Base-by-base conservation (phyloP, 768 basidiomycete species). In the Suillus clintonianus region DNA sequence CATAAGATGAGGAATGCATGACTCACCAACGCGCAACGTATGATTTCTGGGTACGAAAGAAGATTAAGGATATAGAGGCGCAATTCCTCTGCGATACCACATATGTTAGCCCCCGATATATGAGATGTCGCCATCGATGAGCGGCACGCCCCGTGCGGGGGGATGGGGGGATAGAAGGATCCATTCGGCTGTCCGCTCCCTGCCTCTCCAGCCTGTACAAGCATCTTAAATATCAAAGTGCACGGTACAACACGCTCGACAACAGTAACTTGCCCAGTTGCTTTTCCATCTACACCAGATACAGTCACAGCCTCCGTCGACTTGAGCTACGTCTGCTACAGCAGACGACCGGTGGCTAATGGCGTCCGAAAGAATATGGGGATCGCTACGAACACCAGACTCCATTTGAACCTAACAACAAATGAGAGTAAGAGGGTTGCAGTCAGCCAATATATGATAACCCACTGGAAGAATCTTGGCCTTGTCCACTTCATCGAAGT, bases 71-170 rank as follows among this genome's bases (percentile, higher is more conserved):
- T 39, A 39, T 39, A 14, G 39, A 13, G 13, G 39, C 39, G 39
- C 39, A 39, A 39, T 6, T 39, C 39, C 39, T 39, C 39, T 39
- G 39, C 37, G 37, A 39, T 14, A 39, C 13, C 13, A 39, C 13
- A 39, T 0, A 39, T 39, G 13, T 0, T 13, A 39, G 14, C 39
- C 39, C 13, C 11, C 11, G 2, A 13, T 1, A 39, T 14, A 39
- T 4, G 39, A 39, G 39, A 15, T 4, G 74, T 61, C 50, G 74
- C 71, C 55, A 71, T 22, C 10, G 24, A 37, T 13, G 47, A 53
- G 43, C 7, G 15, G 5, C 5, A 30, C 24, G 15, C 17, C 24
- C 36, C 48, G 56, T 48, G 6, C 24, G 22, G 32, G 9, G 15
- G 65, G 8, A 63, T 51, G 27, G 4, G 19, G 9, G 50, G 6